phyloP scores from a whole-genome alignment of 2,329 filamentous ascomycete genomes.

The Fusarium sp. region DNA sequence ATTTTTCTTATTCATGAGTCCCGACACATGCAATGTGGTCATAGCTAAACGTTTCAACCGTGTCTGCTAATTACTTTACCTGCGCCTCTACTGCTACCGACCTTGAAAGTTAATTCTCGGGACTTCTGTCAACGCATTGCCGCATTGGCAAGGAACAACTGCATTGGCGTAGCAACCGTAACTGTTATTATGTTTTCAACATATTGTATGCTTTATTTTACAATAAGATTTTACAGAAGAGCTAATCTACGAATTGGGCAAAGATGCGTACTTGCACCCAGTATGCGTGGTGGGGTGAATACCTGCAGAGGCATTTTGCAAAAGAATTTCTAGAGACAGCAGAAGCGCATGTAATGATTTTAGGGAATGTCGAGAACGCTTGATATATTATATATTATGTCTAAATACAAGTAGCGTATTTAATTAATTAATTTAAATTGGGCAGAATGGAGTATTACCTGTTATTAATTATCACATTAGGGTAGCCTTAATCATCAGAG shows the following conservation, averaged over 20 bases:
- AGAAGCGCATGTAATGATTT: accelerated
- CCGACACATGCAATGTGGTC: neutral
- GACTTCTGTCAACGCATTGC: neutral
- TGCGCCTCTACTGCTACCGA: neutral
- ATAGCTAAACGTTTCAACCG: neutral
- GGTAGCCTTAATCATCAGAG: accelerated
- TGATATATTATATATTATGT: neutral
- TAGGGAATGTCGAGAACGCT: accelerated
- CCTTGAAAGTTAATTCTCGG: neutral
- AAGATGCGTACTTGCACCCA: no score
- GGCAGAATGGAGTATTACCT: accelerated
- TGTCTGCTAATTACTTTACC: neutral
- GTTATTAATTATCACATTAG: neutral
- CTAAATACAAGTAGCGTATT: neutral
- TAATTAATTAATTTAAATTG: accelerated
- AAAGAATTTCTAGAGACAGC: no score
- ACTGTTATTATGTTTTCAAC: accelerated
- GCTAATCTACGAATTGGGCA: accelerated
- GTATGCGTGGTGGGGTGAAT: no score
- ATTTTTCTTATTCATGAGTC: neutral
- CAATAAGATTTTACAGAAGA: neutral
- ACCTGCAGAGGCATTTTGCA: no score
- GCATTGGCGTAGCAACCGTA: neutral
- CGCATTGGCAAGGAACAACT: accelerated
- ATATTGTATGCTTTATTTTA: no score